Conservation (phyloP, 495 filamentous ascomycete genomes). For the Tuber melanosporum region DNA sequence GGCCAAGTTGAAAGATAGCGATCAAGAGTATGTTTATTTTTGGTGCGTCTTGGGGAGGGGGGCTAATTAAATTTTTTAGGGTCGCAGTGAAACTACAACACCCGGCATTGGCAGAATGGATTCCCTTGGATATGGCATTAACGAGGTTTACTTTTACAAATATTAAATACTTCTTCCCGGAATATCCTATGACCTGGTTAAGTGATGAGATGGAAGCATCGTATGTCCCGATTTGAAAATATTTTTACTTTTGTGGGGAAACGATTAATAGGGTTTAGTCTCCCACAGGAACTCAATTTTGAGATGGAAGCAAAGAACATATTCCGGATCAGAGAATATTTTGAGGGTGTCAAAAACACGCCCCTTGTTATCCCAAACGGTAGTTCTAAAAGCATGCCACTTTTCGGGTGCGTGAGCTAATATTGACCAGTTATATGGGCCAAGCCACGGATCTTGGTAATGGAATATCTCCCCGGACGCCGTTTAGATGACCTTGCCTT, state of each 20-base stretch:
- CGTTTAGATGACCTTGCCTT: slow-evolving; percentile 85
- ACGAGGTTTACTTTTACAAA: slow-evolving; percentile 84
- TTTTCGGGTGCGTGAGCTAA: neutral
- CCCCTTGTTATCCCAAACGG: slow-evolving; percentile 80
- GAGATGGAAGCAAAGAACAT: slow-evolving; percentile 79
- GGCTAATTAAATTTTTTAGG: slow-evolving; percentile 15
- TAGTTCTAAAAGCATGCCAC: slow-evolving; percentile 24
- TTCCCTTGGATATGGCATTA: slow-evolving; percentile 76
- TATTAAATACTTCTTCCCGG: slow-evolving; percentile 87
- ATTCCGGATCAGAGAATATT: slow-evolving; percentile 68
- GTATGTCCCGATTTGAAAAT: slow-evolving; percentile 16
- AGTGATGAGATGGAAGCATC: slow-evolving; percentile 87
- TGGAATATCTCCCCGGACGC: slow-evolving; percentile 84
- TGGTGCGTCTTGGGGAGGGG: neutral
- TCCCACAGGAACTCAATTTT: slow-evolving; percentile 91
- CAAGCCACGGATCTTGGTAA: slow-evolving; percentile 80
- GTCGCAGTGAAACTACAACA: slow-evolving; percentile 99
- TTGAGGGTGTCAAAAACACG: slow-evolving; percentile 52
- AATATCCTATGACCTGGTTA: slow-evolving; percentile 95
- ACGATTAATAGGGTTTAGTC: slow-evolving; percentile 18
- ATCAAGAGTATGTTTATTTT: slow-evolving; percentile 51
- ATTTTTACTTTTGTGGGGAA: slow-evolving; percentile 5
- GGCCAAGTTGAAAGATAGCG: slow-evolving; percentile 75
- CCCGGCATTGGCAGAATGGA: slow-evolving; percentile 84
- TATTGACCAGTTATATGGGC: slow-evolving; percentile 68